Conservation (phyloP, 2,329 filamentous ascomycete species). For the Trichophyton simii region DNA sequence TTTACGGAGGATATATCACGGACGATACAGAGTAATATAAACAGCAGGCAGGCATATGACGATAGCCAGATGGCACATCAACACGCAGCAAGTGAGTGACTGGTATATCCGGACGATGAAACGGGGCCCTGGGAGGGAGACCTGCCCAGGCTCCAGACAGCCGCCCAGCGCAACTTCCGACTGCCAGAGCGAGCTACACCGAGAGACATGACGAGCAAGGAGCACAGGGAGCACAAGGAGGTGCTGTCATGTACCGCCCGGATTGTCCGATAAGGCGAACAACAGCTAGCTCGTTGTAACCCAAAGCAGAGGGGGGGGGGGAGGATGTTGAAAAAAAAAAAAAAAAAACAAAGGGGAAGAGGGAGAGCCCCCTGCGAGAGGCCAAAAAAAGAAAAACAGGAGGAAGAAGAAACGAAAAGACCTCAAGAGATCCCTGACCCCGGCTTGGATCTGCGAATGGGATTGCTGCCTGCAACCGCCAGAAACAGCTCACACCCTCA, state of each 20-base stretch:
- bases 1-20: neutral
- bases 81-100: too few relatives aligned
- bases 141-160: neutral
- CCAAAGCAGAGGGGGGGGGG: neutral
- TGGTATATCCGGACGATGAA: neutral
- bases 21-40: too few relatives aligned
- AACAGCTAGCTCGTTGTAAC: neutral
- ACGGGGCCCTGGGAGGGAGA: neutral
- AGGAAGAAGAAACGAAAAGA: neutral
- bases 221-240: neutral
- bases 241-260: neutral
- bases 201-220: neutral
- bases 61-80: too few relatives aligned
- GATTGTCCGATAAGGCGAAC: slow-evolving; percentile 1
- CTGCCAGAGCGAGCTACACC: neutral
- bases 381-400: neutral
- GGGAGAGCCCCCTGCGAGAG: too few relatives aligned
- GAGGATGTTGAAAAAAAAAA: neutral
- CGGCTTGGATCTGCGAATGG: slow-evolving; percentile 1
- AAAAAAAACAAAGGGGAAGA: neutral
- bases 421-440: neutral
- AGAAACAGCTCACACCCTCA: slow-evolving; percentile 4
- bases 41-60: too few relatives aligned
- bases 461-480: slow-evolving; percentile 4
- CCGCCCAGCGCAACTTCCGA: neutral